A percentile compares a stretch with the other conserved stretches of the same genome.
Conservation (phyloP, 257 asterid species). For the Paulownia fortunei region DNA sequence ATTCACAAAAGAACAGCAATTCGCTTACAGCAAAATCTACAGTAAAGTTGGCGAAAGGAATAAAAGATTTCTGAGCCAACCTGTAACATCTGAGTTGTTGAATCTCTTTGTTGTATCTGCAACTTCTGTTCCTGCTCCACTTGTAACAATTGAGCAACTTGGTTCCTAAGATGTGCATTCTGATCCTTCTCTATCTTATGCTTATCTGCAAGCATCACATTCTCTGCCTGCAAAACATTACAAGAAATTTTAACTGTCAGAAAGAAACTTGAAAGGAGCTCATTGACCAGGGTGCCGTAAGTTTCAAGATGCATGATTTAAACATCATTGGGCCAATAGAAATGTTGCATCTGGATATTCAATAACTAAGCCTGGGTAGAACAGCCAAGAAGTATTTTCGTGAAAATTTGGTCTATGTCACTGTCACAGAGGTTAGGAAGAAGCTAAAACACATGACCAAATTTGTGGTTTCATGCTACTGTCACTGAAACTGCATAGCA, state of each 20-base stretch:
- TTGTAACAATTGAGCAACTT: conserved; percentile 63
- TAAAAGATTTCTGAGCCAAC: conserved; percentile 30
- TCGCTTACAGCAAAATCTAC: neutral
- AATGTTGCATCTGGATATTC: neutral
- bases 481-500: too few species aligned
- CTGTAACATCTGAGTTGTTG: conserved; percentile 70
- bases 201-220: conserved; percentile 59
- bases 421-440: neutral
- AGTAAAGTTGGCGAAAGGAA: conserved; percentile 1
- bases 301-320: neutral
- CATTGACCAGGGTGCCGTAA: neutral
- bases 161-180: conserved; percentile 63
- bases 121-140: conserved; percentile 70
- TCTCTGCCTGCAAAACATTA: conserved; percentile 60
- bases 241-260: conserved; percentile 15
- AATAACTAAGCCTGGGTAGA: neutral
- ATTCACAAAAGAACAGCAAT: neutral
- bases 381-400: neutral
- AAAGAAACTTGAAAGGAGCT: conserved; percentile 11
- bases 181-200: conserved; percentile 70
- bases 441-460: too few species aligned
- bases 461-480: neutral
- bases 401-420: neutral
- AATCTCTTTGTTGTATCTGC: conserved; percentile 65
- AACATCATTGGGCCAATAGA: neutral